Conservation (phyloP, 148 eudicot genomes). For the Spergularia marina region DNA sequence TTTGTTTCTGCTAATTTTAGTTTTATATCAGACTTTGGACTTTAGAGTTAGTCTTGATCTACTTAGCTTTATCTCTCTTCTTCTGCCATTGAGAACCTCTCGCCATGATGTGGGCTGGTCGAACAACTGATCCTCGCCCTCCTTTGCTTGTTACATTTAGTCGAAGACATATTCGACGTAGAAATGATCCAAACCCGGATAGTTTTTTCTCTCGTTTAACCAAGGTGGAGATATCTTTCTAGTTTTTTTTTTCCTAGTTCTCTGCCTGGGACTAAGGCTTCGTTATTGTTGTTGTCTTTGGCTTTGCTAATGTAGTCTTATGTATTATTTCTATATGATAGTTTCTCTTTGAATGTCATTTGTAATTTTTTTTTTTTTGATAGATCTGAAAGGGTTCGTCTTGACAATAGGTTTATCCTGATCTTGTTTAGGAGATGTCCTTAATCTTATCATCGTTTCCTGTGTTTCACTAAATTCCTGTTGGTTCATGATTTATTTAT, state of each 20-base stretch:
- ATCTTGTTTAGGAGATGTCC: background rate
- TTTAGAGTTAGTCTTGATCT: background rate
- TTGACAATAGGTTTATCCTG: background rate
- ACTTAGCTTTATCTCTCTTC: background rate
- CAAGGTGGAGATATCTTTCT: background rate
- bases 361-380: background rate
- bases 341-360: background rate
- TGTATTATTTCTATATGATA: background rate
- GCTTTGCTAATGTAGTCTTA: background rate
- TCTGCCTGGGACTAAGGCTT: background rate
- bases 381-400: background rate
- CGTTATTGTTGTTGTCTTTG: background rate
- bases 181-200: background rate
- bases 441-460: background rate
- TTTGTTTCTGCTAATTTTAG: background rate
- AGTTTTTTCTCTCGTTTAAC: background rate
- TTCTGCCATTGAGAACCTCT: background rate
- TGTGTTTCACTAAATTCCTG: background rate
- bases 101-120: background rate
- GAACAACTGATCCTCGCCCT: background rate
- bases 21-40: background rate
- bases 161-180: constrained; percentile 17
- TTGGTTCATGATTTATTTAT: background rate
- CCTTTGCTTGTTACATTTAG: background rate
- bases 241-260: background rate